phyloP scores from a whole-genome alignment of 345 rosid genomes.

The Microcos paniculata region DNA sequence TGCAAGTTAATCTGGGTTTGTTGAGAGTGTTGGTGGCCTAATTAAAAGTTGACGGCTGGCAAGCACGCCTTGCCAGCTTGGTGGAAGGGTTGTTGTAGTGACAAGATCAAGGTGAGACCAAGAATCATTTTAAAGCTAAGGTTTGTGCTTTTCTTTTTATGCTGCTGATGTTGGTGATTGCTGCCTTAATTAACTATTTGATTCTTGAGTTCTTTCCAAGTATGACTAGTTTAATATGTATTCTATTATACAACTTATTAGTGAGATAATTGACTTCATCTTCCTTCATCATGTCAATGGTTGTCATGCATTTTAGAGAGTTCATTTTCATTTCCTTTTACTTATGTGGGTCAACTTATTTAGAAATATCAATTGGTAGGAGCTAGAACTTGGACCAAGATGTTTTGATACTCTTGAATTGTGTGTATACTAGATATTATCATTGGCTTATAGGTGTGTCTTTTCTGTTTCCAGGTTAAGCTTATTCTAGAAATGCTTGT shows the following conservation, averaged over 20 bases:
- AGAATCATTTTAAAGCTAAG: constrained; percentile 89
- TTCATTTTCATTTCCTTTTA: background rate
- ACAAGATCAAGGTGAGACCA: constrained; percentile 80
- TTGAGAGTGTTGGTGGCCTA: constrained; percentile 89
- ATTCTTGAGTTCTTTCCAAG: background rate
- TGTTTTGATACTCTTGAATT: background rate
- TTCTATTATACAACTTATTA: background rate
- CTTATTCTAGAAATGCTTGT: constrained; percentile 93
- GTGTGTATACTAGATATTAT: background rate
- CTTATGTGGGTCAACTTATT: background rate
- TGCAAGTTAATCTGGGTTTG: constrained; percentile 94
- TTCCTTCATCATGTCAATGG: background rate
- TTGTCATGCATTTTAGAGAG: background rate
- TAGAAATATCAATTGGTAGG: background rate
- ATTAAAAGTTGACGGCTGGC: constrained; percentile 78
- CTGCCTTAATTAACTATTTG: background rate
- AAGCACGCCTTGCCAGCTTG: constrained; percentile 62
- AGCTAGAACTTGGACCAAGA: background rate
- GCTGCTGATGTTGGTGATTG: background rate
- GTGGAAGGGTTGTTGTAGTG: constrained; percentile 87
- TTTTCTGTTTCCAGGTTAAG: constrained; percentile 57
- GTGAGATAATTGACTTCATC: background rate
- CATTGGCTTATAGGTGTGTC: background rate
- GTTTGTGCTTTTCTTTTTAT: constrained; percentile 33
- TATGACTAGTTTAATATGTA: background rate